phyloP scores from a whole-genome alignment of 139 green algal species.

The Edaphochlamys debaryana region DNA sequence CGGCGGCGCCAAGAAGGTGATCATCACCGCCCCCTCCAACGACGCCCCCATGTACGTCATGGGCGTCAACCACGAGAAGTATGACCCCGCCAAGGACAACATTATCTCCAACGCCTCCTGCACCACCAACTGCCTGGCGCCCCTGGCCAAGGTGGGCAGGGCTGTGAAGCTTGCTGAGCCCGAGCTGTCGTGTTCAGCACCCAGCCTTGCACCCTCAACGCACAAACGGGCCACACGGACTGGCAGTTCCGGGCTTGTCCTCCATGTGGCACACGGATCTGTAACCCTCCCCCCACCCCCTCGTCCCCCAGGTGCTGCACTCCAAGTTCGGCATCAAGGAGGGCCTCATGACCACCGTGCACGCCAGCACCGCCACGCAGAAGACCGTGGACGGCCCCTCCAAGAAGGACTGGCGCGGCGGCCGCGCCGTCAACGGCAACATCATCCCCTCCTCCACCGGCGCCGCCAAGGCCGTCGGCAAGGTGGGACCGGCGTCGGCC shows the following conservation, averaged over 20 bases:
- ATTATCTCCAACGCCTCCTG: slow-evolving; percentile 95
- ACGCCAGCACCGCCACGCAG: slow-evolving; percentile 97
- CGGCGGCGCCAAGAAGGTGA: slow-evolving; percentile 94
- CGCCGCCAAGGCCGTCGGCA: slow-evolving; percentile 93
- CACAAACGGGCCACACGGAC: no score
- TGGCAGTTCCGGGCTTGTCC: no score
- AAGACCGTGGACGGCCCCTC: slow-evolving; percentile 97
- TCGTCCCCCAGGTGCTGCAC: slow-evolving; percentile 80
- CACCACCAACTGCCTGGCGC: slow-evolving; percentile 98
- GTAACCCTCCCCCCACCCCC: neutral
- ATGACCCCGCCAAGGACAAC: slow-evolving; percentile 76
- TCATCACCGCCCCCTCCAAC: slow-evolving; percentile 93
- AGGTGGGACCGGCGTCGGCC: no score
- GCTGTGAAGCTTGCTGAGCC: neutral
- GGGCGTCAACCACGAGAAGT: slow-evolving; percentile 93
- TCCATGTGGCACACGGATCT: no score
- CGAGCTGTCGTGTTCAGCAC: neutral
- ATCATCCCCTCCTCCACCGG: slow-evolving; percentile 98
- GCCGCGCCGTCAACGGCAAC: slow-evolving; percentile 89
- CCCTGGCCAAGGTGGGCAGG: slow-evolving; percentile 86
- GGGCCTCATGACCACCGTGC: slow-evolving; percentile 97
- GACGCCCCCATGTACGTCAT: slow-evolving; percentile 95
- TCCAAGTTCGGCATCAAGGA: slow-evolving; percentile 87
- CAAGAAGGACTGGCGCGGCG: slow-evolving; percentile 97
- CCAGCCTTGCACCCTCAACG: no score